Evolutionary conservation across 345 rosid species (phyloP), one percentile per base, ranked within the genome.

Genomic region (Raphanus raphanistrum): DNA sequence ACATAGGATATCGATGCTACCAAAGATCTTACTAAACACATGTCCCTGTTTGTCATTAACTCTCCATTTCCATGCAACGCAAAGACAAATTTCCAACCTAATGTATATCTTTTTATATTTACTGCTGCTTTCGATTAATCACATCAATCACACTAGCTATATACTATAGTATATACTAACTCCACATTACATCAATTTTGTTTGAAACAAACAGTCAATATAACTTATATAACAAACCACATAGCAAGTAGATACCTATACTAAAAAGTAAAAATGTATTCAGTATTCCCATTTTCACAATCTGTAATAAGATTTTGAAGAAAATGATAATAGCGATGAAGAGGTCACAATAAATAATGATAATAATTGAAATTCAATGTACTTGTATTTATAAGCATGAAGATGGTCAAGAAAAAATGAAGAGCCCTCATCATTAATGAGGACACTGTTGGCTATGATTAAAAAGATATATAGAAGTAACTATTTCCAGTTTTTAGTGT

Each of bases 11-110:
- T 50, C 71, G 71, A 71, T 70, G 76, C 48, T 64, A 71, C 61
- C 35, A 77, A 77, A 71, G 80, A 63, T 70, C 75, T 48, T 70
- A 15, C 69, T 69, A 63, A 76, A 54, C 80, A 77, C 80, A 63
- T 70, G 71, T 63, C 75, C 38, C 66, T 77, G 45, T 71, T 71
- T 13, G 31, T 63, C 41, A 63, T 70, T 70, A 70, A 76, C 70
- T 70, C 43, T 54, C 58, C 27, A 36, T 63, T 52, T 52, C 57
- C 75, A 70, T 70, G 66, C 65, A 63, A 63, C 7, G 45, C 59
- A 63, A 63, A 36, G 45, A 16, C 71, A 69, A 63, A 32, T 2
- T 28, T 76, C 66, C 64, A 66, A 31, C 25, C 72, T 70, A n/a
- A n/a, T n/a, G n/a, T n/a, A 48, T 21, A 57, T 57, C 16, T 31